phyloP scores from a whole-genome alignment of 2,329 filamentous ascomycete species.

The Xylariaceae sp. region DNA sequence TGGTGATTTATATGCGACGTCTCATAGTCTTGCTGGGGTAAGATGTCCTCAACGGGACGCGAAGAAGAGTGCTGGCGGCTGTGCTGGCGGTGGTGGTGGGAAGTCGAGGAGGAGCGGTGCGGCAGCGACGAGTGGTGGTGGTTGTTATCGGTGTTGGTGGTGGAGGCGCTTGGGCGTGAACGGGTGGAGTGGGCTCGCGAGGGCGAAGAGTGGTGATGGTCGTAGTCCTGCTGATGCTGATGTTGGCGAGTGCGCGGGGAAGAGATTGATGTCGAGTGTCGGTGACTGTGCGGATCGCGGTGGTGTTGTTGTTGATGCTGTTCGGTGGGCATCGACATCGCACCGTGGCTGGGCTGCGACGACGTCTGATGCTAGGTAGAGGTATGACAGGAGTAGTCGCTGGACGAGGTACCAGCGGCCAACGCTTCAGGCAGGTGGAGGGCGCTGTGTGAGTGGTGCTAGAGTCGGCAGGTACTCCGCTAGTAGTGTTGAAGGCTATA shows the following conservation, averaged over 20 bases:
- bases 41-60: constrained; percentile 40
- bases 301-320: constrained; percentile 8
- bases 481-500: no score
- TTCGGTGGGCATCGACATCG: constrained; percentile 31
- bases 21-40: constrained; percentile 68
- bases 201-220: constrained; percentile 24
- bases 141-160: constrained; percentile 16
- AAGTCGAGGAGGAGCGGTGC: constrained; percentile 26
- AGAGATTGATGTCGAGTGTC: constrained; percentile 17
- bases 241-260: constrained; percentile 27
- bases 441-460: no score
- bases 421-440: not conserved
- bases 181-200: constrained; percentile 36
- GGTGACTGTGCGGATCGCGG: constrained; percentile 17
- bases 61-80: constrained; percentile 38
- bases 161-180: constrained; percentile 29
- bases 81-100: constrained; percentile 35
- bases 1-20: constrained; percentile 61
- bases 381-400: not conserved
- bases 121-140: constrained; percentile 18
- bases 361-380: not conserved
- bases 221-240: constrained; percentile 28
- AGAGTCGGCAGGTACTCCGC: no score
- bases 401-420: not conserved
- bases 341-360: constrained; percentile 3